phyloP scores from a whole-genome alignment of 2,329 filamentous ascomycete genomes.

The Eutypa lata region DNA sequence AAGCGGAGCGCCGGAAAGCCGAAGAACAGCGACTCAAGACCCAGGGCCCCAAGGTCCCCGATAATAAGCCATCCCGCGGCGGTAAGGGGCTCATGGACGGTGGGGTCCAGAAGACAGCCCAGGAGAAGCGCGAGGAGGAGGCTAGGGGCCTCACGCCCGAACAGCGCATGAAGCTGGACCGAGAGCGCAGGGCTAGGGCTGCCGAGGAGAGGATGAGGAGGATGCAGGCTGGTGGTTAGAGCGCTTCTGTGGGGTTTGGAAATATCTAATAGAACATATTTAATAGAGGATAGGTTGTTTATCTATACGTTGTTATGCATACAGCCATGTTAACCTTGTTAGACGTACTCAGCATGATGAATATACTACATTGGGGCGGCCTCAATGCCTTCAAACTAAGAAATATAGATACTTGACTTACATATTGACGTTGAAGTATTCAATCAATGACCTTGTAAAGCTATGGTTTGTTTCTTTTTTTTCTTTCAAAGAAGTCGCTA shows the following conservation, averaged over 20 bases:
- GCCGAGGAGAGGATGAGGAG: constrained; percentile 82
- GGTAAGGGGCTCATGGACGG: constrained; percentile 56
- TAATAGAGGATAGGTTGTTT: background rate
- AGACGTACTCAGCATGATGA: too few species aligned
- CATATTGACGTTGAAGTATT: too few species aligned
- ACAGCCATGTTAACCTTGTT: too few species aligned
- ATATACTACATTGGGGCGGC: too few species aligned
- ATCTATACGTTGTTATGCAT: too few species aligned
- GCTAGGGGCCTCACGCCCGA: constrained; percentile 81
- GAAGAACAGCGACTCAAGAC: constrained; percentile 71
- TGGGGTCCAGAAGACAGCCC: constrained; percentile 65
- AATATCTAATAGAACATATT: constrained; percentile 10
- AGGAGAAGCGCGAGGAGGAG: constrained; percentile 82
- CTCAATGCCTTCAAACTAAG: too few species aligned
- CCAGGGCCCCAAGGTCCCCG: constrained; percentile 58
- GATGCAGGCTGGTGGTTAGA: constrained; percentile 47
- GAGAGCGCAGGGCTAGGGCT: constrained; percentile 85
- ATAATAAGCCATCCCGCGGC: constrained; percentile 32
- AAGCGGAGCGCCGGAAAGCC: constrained; percentile 65
- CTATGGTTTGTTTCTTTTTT: too few species aligned
- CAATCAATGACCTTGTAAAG: too few species aligned
- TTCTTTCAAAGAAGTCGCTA: too few species aligned
- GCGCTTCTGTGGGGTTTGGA: too few species aligned
- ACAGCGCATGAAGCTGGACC: constrained; percentile 77
- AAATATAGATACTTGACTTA: too few species aligned